Evolutionary conservation across 1,139 yeast species (phyloP).

Genomic region (Yamadazyma taylorii): DNA sequence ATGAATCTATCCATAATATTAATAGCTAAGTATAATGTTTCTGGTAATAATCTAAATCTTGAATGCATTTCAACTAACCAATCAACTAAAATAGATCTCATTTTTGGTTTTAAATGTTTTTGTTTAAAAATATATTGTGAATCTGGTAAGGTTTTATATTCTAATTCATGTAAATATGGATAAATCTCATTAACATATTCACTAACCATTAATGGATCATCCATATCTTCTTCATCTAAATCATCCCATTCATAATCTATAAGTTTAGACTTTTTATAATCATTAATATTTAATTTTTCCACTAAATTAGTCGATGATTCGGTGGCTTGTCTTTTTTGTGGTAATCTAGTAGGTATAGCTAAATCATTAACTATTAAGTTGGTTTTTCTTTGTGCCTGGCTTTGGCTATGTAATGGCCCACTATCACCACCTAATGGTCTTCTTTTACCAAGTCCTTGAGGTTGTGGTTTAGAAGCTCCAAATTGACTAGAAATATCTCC

Average conservation of each 20-base stretch:
- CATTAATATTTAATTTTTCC: slow-evolving; percentile 37
- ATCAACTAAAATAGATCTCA: slow-evolving; percentile 88
- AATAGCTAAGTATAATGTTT: slow-evolving; percentile 83
- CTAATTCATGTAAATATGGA: slow-evolving; percentile 73
- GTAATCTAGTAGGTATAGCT: slow-evolving; percentile 43
- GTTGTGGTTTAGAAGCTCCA: slow-evolving; percentile 18
- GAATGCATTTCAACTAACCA: slow-evolving; percentile 95
- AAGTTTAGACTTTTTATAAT: slow-evolving; percentile 34
- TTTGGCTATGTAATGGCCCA: slow-evolving; percentile 30
- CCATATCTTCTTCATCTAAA: slow-evolving; percentile 84
- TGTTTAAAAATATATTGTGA: slow-evolving; percentile 74
- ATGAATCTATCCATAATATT: slow-evolving; percentile 91
- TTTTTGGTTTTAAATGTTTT: slow-evolving; percentile 74
- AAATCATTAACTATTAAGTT: slow-evolving; percentile 14
- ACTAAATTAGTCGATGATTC: slow-evolving; percentile 52
- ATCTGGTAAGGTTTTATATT: slow-evolving; percentile 75
- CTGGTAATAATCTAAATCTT: slow-evolving; percentile 84
- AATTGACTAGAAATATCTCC: slow-evolving; percentile 46
- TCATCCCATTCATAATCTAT: slow-evolving; percentile 79
- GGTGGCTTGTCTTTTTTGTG: slow-evolving; percentile 58
- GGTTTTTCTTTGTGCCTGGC: slow-evolving; percentile 17
- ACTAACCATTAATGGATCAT: slow-evolving; percentile 93
- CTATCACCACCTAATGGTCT: slow-evolving; percentile 36
- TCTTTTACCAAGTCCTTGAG: slow-evolving; percentile 12
- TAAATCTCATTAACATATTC: slow-evolving; percentile 91